Percentiles rank a stretch among this genome's conserved stretches.
phyloP scores from a whole-genome alignment of 1,284 basidiomycete species.

The Cryptococcus sp. region DNA sequence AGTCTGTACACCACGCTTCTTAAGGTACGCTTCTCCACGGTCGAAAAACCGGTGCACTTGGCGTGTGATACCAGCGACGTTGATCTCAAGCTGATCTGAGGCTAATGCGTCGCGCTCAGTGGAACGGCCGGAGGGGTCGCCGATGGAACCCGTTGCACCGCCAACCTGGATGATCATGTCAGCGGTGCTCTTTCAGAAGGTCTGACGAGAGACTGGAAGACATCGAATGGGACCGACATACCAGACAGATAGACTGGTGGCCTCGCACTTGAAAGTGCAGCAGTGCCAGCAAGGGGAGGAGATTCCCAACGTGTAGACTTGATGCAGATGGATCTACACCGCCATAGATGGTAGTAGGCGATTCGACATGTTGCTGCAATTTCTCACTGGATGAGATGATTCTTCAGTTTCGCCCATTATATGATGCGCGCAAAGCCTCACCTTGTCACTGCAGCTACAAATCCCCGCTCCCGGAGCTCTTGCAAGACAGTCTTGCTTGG shows the following conservation, averaged over 20 bases:
- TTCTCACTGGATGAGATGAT: slow-evolving; percentile 26
- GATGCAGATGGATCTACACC: slow-evolving; percentile 90
- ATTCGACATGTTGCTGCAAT: slow-evolving; percentile 34
- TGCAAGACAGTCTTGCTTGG: slow-evolving; percentile 35
- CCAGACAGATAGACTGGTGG: slow-evolving; percentile 76
- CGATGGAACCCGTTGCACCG: slow-evolving; percentile 92
- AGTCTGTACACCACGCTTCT: slow-evolving; percentile 12
- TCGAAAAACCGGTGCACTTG: slow-evolving; percentile 71
- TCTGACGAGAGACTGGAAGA: not conserved
- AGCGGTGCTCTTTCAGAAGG: not conserved
- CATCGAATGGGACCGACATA: slow-evolving; percentile 49
- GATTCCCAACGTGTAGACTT: slow-evolving; percentile 88
- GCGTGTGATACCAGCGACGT: slow-evolving; percentile 63
- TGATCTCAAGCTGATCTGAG: slow-evolving; percentile 60
- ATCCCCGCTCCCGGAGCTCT: slow-evolving; percentile 51
- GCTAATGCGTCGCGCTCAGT: slow-evolving; percentile 75
- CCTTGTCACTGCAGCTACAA: slow-evolving; percentile 52
- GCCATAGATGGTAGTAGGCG: slow-evolving; percentile 64
- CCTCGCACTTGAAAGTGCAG: slow-evolving; percentile 82
- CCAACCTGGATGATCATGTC: slow-evolving; percentile 65
- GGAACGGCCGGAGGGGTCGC: slow-evolving; percentile 88
- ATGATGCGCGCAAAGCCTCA: slow-evolving; percentile 19
- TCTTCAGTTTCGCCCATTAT: not conserved
- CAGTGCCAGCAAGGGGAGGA: slow-evolving; percentile 80
- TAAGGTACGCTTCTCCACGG: slow-evolving; percentile 63